These are phyloP conservation scores for Botrytis cinerea DNA, from an alignment of 2,329 filamentous ascomycete species.

Conservation along the genomic window DNA sequence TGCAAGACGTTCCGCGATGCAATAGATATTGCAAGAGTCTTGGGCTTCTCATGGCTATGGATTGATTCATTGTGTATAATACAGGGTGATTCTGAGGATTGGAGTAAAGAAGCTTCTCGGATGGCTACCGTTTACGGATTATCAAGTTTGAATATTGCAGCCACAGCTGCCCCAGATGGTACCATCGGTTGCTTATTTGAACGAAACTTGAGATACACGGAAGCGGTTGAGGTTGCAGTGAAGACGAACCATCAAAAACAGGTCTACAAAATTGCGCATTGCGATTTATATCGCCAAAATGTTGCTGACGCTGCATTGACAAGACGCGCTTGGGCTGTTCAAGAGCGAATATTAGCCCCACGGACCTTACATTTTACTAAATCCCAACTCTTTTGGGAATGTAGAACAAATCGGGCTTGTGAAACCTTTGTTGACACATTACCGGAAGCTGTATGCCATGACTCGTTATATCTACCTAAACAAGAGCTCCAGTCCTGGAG, in stretches of 20 bases:
- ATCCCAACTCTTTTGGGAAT: neutral
- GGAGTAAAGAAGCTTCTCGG: neutral
- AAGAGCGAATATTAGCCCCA: neutral
- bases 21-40: neutral
- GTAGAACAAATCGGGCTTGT: neutral
- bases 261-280: too few relatives aligned
- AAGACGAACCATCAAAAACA: too few relatives aligned
- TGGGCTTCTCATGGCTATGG: neutral
- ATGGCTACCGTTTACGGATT: neutral
- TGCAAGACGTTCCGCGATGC: neutral
- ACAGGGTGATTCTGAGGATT: neutral
- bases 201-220: neutral
- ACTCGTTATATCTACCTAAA: fast-evolving
- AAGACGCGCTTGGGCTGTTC: neutral
- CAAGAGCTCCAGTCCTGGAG: too few relatives aligned
- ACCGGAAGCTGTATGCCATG: fast-evolving
- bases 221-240: too few relatives aligned
- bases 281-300: fast-evolving
- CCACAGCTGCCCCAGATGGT: neutral
- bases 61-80: neutral
- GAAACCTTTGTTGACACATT: neutral
- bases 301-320: fast-evolving
- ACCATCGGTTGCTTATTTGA: neutral
- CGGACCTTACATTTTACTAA: neutral
- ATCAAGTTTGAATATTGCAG: neutral